Evolutionary conservation across 306 rosid genomes (phyloP).

Genomic region (Medicago lupulina): DNA sequence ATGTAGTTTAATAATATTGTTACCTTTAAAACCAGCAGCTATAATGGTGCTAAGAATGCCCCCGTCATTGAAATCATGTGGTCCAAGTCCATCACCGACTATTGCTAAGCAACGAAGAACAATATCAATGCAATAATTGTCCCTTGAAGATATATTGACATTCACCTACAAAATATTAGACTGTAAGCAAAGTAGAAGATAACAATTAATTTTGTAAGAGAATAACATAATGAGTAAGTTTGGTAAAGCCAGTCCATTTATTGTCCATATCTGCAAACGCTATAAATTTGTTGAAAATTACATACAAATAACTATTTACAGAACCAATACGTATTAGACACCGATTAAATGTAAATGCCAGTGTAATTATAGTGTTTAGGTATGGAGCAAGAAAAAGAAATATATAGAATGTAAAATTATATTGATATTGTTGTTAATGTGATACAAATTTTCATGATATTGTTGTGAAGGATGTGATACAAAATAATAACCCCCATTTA

Average conservation of each 20-base stretch:
- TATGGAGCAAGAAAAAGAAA: too few relatives aligned
- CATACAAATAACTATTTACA: too few relatives aligned
- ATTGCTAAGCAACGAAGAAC: conserved; percentile 88
- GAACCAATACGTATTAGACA: too few relatives aligned
- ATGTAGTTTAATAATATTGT: conserved; percentile 32
- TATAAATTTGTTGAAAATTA: too few relatives aligned
- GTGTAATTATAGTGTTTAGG: too few relatives aligned
- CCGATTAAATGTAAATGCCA: too few relatives aligned
- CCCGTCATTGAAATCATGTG: conserved; percentile 68
- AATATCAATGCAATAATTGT: conserved; percentile 79
- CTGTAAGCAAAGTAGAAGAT: conserved; percentile 33
- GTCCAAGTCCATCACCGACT: conserved; percentile 83
- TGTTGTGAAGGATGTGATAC: too few relatives aligned
- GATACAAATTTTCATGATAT: too few relatives aligned
- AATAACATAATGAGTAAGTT: conserved; percentile 22
- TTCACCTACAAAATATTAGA: conserved; percentile 62
- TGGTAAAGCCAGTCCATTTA: conserved; percentile 24
- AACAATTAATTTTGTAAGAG: conserved; percentile 15
- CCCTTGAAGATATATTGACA: conserved; percentile 72
- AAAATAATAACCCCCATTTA: too few relatives aligned
- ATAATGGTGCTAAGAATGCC: conserved; percentile 77
- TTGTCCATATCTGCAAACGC: too few relatives aligned
- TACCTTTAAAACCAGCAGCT: conserved; percentile 98
- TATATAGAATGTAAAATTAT: too few relatives aligned
- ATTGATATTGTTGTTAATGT: too few relatives aligned